Evolutionary conservation across 192 early-diverging fungal genomes (phyloP).

Genomic region (Lunasporangiospora selenospora): DNA sequence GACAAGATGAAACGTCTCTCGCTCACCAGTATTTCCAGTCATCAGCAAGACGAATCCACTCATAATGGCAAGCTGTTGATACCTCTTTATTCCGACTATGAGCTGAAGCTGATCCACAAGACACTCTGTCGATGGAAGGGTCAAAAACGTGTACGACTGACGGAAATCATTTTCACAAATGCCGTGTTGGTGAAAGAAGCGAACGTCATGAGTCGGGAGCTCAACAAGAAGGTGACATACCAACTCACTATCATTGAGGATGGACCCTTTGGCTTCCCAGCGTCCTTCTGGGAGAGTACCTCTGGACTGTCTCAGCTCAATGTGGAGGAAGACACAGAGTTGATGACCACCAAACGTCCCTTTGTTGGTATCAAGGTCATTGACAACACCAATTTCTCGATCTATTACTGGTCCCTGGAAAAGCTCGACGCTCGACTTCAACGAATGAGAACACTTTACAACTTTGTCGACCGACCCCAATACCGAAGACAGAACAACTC

Average conservation of each 20-base stretch:
- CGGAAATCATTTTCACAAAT: constrained; percentile 71
- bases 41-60: constrained; percentile 42
- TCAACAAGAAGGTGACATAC: constrained; percentile 82
- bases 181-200: constrained; percentile 86
- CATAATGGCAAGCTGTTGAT: constrained; percentile 36
- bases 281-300: constrained; percentile 61
- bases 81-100: constrained; percentile 50
- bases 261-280: constrained; percentile 54
- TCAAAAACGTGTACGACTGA: constrained; percentile 65
- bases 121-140: constrained; percentile 55
- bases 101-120: constrained; percentile 51
- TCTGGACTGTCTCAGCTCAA: constrained; percentile 56
- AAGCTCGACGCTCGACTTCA: constrained; percentile 63
- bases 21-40: constrained; percentile 24
- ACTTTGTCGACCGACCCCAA: constrained; percentile 61
- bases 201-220: constrained; percentile 86
- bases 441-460: constrained; percentile 74
- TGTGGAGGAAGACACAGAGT: constrained; percentile 54
- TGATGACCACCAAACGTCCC: constrained; percentile 52
- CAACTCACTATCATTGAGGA: constrained; percentile 82
- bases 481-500: constrained; percentile 62
- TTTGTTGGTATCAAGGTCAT: constrained; percentile 63
- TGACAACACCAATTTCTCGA: constrained; percentile 58
- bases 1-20: constrained; percentile 57
- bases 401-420: constrained; percentile 71